Percentiles rank a stretch among this genome's conserved stretches.
Evolutionary conservation across 2,329 filamentous ascomycete genomes (phyloP).

Genomic region (Tolypocladium guangdongense): DNA sequence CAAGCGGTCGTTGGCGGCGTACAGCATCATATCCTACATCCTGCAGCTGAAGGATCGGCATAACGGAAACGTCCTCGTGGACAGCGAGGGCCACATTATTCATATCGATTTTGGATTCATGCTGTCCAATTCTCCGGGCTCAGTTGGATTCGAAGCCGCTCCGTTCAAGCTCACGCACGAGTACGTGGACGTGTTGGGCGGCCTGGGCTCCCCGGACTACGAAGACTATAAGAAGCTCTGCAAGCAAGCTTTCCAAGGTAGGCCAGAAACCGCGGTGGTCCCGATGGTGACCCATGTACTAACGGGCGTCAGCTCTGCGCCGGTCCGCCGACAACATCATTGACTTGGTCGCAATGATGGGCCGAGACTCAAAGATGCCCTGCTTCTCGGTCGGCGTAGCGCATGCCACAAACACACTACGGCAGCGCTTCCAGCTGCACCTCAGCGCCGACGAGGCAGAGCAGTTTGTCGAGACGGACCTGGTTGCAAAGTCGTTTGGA

Average conservation of each 20-base stretch:
- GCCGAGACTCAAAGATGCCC: conserved; percentile 71
- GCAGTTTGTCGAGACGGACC: conserved; percentile 67
- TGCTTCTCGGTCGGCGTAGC: conserved; percentile 68
- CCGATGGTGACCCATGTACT: background rate
- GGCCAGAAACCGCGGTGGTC: conserved; percentile 9
- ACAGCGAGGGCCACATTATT: conserved; percentile 76
- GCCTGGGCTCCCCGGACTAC: conserved; percentile 57
- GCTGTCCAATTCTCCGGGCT: conserved; percentile 76
- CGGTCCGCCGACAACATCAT: conserved; percentile 72
- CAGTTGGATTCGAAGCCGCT: conserved; percentile 75
- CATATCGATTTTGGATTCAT: conserved; percentile 89
- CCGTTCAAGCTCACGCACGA: conserved; percentile 81
- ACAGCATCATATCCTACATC: conserved; percentile 76
- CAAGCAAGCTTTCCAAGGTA: conserved; percentile 75
- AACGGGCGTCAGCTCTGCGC: conserved; percentile 46
- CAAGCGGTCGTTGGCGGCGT: conserved; percentile 70
- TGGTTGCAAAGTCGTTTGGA: conserved; percentile 70
- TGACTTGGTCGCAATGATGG: conserved; percentile 77
- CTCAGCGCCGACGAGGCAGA: conserved; percentile 74
- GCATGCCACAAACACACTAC: conserved; percentile 57
- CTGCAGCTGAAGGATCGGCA: conserved; percentile 78
- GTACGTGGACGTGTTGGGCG: conserved; percentile 75
- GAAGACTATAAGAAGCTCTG: conserved; percentile 68
- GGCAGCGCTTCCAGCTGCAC: conserved; percentile 71
- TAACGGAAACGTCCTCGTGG: conserved; percentile 78